phyloP scores from a whole-genome alignment of 306 rosid species.

The Clitoria ternatea region DNA sequence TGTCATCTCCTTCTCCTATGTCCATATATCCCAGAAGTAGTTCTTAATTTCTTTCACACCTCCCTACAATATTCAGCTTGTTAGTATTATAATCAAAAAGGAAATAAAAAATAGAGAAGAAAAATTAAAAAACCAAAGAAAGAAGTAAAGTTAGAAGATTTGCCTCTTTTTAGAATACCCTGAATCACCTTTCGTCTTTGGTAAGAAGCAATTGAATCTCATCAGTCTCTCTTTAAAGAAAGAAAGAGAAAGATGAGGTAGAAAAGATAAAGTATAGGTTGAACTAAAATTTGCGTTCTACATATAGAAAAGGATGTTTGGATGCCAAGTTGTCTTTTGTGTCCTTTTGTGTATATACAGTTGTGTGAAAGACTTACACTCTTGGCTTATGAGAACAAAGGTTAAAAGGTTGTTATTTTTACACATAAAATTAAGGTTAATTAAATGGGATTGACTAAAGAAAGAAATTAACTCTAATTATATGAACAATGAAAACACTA shows the following conservation, averaged over 20 bases:
- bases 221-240: slow-evolving; percentile 1
- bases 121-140: background rate
- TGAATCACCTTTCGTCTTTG: slow-evolving; percentile 22
- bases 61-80: background rate
- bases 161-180: slow-evolving; percentile 40
- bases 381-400: background rate
- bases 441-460: background rate
- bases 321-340: slow-evolving; percentile 50
- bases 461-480: background rate
- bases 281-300: slow-evolving; percentile 34
- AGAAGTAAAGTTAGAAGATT: slow-evolving; percentile 27
- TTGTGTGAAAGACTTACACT: slow-evolving; percentile 11
- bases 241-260: background rate
- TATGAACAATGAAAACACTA: background rate
- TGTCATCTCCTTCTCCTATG: slow-evolving; percentile 46
- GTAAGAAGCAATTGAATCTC: slow-evolving; percentile 18
- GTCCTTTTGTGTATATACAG: slow-evolving; percentile 50
- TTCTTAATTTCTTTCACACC: slow-evolving; percentile 27
- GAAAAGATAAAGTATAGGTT: slow-evolving; percentile 23
- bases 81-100: background rate
- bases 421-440: background rate
- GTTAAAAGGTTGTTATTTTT: background rate
- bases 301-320: slow-evolving; percentile 54
- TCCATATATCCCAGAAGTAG: slow-evolving; percentile 37
- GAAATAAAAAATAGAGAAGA: background rate